A percentile compares a stretch with the other conserved stretches of the same genome.
phyloP scores from a whole-genome alignment of 805 yeast genomes.

The Saccharomyces eubayanus region DNA sequence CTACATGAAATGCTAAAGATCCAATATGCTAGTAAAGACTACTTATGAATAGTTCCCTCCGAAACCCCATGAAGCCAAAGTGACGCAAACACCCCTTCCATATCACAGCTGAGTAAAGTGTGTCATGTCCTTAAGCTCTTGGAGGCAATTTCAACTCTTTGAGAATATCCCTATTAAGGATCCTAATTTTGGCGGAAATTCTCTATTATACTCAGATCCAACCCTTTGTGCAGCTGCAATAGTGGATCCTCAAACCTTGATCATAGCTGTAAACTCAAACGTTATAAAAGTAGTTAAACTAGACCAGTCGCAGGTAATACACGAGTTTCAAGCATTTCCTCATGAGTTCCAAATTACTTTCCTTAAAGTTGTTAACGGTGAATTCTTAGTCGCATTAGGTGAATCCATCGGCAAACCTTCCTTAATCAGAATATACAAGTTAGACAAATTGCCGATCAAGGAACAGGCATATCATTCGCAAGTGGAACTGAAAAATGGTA shows the following conservation, averaged over 20 bases:
- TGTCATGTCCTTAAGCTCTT: constrained; percentile 29
- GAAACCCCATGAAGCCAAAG: background rate
- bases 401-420: constrained; percentile 67
- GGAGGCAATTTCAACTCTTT: constrained; percentile 84
- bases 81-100: background rate
- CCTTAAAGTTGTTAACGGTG: constrained; percentile 39
- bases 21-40: background rate
- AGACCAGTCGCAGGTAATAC: constrained; percentile 37
- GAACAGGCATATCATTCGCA: constrained; percentile 46
- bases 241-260: constrained; percentile 42
- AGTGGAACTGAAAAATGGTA: constrained; percentile 59
- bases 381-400: constrained; percentile 58
- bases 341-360: constrained; percentile 55
- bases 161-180: constrained; percentile 78
- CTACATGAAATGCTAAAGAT: background rate
- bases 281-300: constrained; percentile 48
- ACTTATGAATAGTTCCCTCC: background rate
- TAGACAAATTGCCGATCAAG: constrained; percentile 39
- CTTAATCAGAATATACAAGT: constrained; percentile 63
- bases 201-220: constrained; percentile 74
- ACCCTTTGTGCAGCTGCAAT: constrained; percentile 57
- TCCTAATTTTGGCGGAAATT: constrained; percentile 56
- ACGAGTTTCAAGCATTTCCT: constrained; percentile 57
- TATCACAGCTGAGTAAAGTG: background rate
- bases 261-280: constrained; percentile 49